These are phyloP conservation scores for Globisporangium paroecandrum DNA, from an alignment of 352 stramenopile genomes.

Conservation along the genomic window DNA sequence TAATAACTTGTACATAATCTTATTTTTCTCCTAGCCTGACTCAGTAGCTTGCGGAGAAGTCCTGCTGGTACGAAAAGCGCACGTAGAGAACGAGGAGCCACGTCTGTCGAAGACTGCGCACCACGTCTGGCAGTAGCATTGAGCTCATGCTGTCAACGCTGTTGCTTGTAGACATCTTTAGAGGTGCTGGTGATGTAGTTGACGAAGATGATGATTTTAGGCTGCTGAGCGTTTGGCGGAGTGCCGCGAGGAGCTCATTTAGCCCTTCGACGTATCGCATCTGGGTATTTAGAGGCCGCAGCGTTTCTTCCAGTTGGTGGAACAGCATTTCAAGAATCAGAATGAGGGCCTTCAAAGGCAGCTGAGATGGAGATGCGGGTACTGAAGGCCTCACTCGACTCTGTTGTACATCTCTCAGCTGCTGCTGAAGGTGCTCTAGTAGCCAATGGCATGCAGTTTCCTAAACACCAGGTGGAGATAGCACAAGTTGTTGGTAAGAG, in stretches of 20 bases:
- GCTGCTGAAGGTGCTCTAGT: constrained; percentile 5
- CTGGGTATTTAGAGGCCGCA: background rate
- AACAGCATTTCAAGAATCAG: background rate
- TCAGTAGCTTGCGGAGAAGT: constrained; percentile 31
- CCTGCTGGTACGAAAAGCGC: constrained; percentile 32
- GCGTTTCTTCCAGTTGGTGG: background rate
- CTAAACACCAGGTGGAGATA: background rate
- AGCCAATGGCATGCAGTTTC: constrained; percentile 10
- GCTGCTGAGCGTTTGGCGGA: background rate
- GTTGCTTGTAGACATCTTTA: background rate
- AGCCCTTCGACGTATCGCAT: constrained; percentile 12
- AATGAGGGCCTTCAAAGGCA: background rate
- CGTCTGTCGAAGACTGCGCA: constrained; percentile 1
- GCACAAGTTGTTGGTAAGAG: background rate
- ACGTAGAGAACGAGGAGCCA: constrained; percentile 28
- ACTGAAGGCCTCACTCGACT: background rate
- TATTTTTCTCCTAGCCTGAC: background rate
- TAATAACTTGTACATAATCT: constrained; percentile 3
- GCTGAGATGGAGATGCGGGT: background rate
- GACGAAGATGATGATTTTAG: background rate
- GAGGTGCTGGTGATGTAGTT: background rate
- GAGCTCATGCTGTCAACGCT: background rate
- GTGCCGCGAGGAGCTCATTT: background rate
- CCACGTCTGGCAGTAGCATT: background rate
- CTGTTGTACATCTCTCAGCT: background rate